Base-by-base conservation (phyloP, 768 basidiomycete species). In the Pisolithus albus region DNA sequence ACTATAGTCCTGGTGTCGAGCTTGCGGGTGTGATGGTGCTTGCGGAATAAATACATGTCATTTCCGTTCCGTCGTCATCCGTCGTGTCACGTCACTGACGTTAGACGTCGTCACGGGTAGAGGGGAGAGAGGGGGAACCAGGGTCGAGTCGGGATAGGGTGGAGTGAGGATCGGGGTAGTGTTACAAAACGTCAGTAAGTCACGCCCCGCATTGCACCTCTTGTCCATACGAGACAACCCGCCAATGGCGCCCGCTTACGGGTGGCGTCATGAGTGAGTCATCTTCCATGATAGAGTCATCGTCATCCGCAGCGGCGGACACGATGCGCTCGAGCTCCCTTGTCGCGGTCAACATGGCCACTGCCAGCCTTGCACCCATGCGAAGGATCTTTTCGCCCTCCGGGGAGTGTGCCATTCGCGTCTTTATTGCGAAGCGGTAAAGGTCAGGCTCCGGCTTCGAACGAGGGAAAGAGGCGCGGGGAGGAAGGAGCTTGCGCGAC, bases 341-440 rank as follows among this genome's bases (percentile, higher is more conserved):
- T 9, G 82, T 86, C 2, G 84, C 85, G 6, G 70, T 70, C 53
- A 80, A 64, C 40, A 86, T 77, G 37, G 76, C 76, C 38, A 85
- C 64, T 11, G 83, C 84, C 30, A 83, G 68, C 24, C 80, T 72
- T 5, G 84, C 77, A 9, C 84, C 84, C 78, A 87, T 83, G 55
- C 74, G 71, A 18, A 86, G 73, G 41, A 87, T 80, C 62, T 79
- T 77, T 54, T 79, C 77, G 0, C 85, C 85, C 58, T 80, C 76
- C 0, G 80, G 76, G 0, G 79, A 76, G 54, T 68, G 65, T 18
- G 77, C 76, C 82, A 87, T 83, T 51, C 74, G 66, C 0, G 74
- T 71, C 46, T 71, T 78, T 54, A 87, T 75, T 7, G 86, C 85
- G 46, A 72, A 64, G 44, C 80, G 77, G 67, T 83, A 80, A 16